These are phyloP conservation scores for Gamsiella multidivaricata DNA, from an alignment of 192 early-diverging fungal species.

Conservation along the genomic window DNA sequence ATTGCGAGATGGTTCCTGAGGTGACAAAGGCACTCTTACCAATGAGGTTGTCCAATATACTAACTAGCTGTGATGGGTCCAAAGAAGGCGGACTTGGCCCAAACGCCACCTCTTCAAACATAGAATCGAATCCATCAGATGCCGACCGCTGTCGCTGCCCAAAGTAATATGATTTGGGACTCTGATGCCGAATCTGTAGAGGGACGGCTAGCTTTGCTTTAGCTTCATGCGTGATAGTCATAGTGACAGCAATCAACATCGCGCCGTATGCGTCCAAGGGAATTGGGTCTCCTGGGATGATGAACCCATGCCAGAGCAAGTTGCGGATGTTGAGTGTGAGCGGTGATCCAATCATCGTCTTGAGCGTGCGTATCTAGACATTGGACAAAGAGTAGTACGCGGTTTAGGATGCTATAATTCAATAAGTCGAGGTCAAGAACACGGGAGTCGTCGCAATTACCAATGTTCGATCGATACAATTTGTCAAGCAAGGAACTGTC, in stretches of 20 bases:
- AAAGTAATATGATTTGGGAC: slow-evolving; percentile 14
- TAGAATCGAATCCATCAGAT: slow-evolving; percentile 2
- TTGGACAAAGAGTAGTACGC: not conserved
- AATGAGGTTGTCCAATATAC: not conserved
- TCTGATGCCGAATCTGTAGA: slow-evolving; percentile 5
- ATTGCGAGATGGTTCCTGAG: slow-evolving; percentile 16
- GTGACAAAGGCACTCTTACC: slow-evolving; percentile 22
- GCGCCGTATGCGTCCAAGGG: slow-evolving; percentile 46
- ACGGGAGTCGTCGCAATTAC: slow-evolving; percentile 4
- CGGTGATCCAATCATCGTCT: slow-evolving; percentile 38
- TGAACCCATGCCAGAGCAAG: slow-evolving; percentile 52
- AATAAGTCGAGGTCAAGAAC: not conserved
- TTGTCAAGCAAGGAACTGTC: slow-evolving; percentile 23
- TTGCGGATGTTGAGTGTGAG: slow-evolving; percentile 45
- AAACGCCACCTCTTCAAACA: slow-evolving; percentile 12
- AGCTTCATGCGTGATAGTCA: slow-evolving; percentile 14
- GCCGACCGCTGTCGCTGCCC: not conserved
- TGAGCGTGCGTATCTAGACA: slow-evolving; percentile 19
- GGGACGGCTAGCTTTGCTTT: not conserved
- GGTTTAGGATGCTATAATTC: not conserved
- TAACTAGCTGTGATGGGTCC: not conserved
- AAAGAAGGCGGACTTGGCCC: not conserved
- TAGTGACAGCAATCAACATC: slow-evolving; percentile 33
- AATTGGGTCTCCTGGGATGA: slow-evolving; percentile 24
- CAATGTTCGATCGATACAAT: slow-evolving; percentile 12